These are phyloP conservation scores for Vigna unguiculata DNA, from an alignment of 306 rosid genomes.

Conservation along the genomic window DNA sequence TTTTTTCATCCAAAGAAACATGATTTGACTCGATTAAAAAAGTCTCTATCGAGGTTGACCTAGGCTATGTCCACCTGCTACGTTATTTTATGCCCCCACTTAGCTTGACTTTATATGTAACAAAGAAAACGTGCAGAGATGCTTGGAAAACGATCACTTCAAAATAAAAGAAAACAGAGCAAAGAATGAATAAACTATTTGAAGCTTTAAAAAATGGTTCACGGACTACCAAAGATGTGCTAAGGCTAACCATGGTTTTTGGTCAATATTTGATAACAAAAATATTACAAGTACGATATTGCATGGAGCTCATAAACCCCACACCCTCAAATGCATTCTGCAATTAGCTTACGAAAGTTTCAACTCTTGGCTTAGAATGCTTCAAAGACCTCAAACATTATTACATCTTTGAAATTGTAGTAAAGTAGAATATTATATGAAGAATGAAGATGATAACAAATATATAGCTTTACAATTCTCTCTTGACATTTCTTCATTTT, in stretches of 20 bases:
- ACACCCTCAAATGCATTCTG: constrained; percentile 21
- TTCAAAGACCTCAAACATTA: not conserved
- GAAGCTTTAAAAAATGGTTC: not conserved
- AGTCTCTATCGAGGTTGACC: constrained; percentile 54
- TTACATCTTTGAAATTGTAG: not conserved
- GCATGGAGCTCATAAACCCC: constrained; percentile 44
- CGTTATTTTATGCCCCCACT: constrained; percentile 40
- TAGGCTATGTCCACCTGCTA: constrained; percentile 45
- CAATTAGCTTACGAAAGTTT: constrained; percentile 1
- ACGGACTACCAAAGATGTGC: constrained; percentile 28
- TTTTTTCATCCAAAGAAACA: constrained; percentile 40
- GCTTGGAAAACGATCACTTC: not conserved
- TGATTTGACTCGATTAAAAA: constrained; percentile 55
- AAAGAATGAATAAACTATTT: constrained; percentile 6
- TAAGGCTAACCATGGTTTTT: constrained; percentile 14
- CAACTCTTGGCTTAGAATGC: not conserved
- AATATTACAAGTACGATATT: constrained; percentile 38
- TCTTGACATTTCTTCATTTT: constrained; percentile 42
- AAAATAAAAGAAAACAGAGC: constrained; percentile 6
- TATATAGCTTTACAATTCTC: constrained; percentile 6
- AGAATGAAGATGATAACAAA: constrained; percentile 27
- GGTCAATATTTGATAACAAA: constrained; percentile 25
- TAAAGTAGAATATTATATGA: not conserved
- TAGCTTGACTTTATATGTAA: too few relatives aligned
- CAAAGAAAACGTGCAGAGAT: not conserved